Conservation (phyloP, 768 basidiomycete species). For the Amyloporia xantha region DNA sequence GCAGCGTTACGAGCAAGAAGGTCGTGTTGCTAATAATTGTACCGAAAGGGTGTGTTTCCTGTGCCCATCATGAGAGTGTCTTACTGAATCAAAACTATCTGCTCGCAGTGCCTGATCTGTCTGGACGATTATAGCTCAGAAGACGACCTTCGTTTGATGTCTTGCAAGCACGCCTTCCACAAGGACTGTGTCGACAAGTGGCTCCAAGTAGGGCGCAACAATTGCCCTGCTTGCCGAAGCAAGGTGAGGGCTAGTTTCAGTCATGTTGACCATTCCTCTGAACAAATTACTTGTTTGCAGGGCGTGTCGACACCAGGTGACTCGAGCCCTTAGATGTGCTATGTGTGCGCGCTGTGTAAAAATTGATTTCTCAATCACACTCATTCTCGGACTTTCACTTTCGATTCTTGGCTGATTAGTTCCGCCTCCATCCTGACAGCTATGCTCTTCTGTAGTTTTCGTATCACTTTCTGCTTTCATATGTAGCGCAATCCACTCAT, state of each 20-base stretch:
- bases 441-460: slow-evolving; percentile 2
- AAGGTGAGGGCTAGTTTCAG: too few species aligned
- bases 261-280: too few species aligned
- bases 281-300: slow-evolving; percentile 7
- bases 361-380: background rate
- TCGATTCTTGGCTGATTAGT: background rate
- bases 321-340: background rate
- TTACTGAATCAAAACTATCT: too few species aligned
- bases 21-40: slow-evolving; percentile 70
- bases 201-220: slow-evolving; percentile 75
- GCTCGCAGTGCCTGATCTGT: slow-evolving; percentile 72
- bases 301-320: slow-evolving; percentile 17
- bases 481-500: slow-evolving; percentile 1
- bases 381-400: background rate
- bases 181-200: slow-evolving; percentile 83
- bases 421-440: background rate
- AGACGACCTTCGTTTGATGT: slow-evolving; percentile 74
- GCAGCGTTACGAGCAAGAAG: slow-evolving; percentile 48
- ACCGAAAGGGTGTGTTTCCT: slow-evolving; percentile 58
- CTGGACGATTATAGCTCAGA: slow-evolving; percentile 77
- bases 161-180: slow-evolving; percentile 89
- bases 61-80: too few species aligned
- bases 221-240: slow-evolving; percentile 86
- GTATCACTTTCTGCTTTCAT: slow-evolving; percentile 4
- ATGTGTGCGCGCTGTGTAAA: background rate